Conservation (phyloP, 768 basidiomycete species). For the Mycena maculata region DNA sequence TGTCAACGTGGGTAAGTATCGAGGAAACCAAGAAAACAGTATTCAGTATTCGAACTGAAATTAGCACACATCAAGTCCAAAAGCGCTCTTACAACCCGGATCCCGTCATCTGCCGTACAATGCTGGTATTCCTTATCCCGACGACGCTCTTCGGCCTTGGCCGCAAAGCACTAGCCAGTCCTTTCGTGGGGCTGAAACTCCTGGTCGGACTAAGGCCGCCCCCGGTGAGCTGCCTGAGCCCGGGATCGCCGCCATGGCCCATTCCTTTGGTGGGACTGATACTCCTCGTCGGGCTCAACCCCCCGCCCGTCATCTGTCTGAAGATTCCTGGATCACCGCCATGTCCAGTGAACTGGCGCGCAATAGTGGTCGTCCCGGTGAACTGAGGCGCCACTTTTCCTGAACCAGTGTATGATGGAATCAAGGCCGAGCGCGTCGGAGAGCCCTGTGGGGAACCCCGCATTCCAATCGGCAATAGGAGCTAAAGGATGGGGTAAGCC, state of each 20-base stretch:
- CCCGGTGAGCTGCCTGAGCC: constrained; percentile 72
- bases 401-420: constrained; percentile 58
- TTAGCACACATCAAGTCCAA: constrained; percentile 23
- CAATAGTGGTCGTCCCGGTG: constrained; percentile 79
- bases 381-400: constrained; percentile 62
- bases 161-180: constrained; percentile 58
- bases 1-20: constrained; percentile 7
- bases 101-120: constrained; percentile 85
- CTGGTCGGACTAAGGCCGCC: constrained; percentile 75
- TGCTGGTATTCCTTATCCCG: constrained; percentile 71
- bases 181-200: constrained; percentile 83
- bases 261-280: constrained; percentile 85
- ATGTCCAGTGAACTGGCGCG: constrained; percentile 75
- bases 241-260: constrained; percentile 54
- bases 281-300: constrained; percentile 50
- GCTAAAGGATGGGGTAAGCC: background rate
- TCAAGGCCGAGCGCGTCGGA: constrained; percentile 61
- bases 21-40: constrained; percentile 5
- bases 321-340: constrained; percentile 54
- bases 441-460: constrained; percentile 62
- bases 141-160: constrained; percentile 85
- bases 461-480: constrained; percentile 26
- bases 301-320: constrained; percentile 43
- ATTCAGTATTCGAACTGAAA: constrained; percentile 25
- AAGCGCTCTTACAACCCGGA: constrained; percentile 6